Conservation (phyloP, 805 yeast species). For the Huiozyma naganishii region DNA sequence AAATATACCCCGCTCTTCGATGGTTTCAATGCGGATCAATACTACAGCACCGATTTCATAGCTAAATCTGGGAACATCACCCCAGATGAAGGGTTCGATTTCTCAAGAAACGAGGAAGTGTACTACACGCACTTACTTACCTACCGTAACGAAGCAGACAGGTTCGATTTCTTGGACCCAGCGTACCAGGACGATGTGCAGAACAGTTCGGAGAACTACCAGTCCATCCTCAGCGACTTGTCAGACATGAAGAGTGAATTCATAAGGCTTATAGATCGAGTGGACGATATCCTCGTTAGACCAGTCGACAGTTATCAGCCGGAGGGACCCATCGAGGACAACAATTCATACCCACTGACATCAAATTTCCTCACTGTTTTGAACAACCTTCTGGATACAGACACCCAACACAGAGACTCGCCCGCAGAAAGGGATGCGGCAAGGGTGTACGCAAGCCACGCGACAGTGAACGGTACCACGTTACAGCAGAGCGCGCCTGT, state of each 20-base stretch:
- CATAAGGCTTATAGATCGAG: background rate
- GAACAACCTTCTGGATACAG: too few relatives aligned
- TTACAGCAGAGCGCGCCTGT: too few relatives aligned
- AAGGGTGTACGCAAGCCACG: too few relatives aligned
- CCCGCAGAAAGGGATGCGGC: too few relatives aligned
- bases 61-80: background rate
- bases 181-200: background rate
- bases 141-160: constrained; percentile 20
- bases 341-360: too few relatives aligned
- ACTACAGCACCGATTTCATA: background rate
- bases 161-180: constrained; percentile 15
- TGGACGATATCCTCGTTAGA: constrained; percentile 1
- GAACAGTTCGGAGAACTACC: background rate
- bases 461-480: too few relatives aligned
- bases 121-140: constrained; percentile 5
- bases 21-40: too few relatives aligned
- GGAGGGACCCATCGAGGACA: too few relatives aligned
- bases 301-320: background rate
- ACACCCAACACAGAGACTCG: too few relatives aligned
- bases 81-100: background rate
- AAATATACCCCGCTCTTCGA: too few relatives aligned
- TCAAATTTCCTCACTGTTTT: too few relatives aligned
- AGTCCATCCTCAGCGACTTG: background rate
- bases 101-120: background rate
- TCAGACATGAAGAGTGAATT: background rate